phyloP scores from a whole-genome alignment of 2,329 filamentous ascomycete genomes.

The Rhynchosporium graminicola region DNA sequence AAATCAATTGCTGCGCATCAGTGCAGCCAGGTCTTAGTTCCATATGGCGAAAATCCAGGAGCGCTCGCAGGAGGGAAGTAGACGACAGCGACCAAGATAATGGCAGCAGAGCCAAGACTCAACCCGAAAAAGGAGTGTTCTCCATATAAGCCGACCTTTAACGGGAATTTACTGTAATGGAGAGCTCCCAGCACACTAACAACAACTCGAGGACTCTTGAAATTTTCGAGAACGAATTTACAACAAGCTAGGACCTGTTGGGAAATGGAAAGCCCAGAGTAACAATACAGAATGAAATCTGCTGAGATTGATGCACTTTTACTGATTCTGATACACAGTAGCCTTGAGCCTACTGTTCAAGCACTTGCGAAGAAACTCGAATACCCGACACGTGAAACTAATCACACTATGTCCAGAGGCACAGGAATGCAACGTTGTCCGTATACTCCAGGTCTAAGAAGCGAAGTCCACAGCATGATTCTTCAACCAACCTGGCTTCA shows the following conservation, averaged over 20 bases:
- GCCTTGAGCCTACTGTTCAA: not conserved
- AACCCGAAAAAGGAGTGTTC: no score
- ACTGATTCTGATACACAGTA: not conserved
- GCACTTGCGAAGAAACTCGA: not conserved
- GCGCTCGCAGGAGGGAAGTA: not conserved
- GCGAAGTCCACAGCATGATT: not conserved
- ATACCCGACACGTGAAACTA: not conserved
- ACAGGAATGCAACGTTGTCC: not conserved
- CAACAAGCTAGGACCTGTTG: no score
- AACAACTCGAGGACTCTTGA: not conserved
- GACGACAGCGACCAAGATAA: not conserved
- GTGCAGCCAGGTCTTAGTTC: no score
- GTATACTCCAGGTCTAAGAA: not conserved
- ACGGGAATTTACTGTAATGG: no score
- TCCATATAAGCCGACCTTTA: no score
- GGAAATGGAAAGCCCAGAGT: not conserved
- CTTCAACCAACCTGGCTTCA: no score
- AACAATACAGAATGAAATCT: not conserved
- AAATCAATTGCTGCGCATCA: not conserved
- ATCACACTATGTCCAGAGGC: not conserved
- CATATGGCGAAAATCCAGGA: not conserved
- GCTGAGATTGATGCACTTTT: not conserved
- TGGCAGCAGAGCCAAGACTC: not conserved
- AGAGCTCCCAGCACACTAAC: no score
- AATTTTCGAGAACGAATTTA: not conserved